phyloP scores from a whole-genome alignment of 1,284 basidiomycete species.

The Microbotryum intermedium region DNA sequence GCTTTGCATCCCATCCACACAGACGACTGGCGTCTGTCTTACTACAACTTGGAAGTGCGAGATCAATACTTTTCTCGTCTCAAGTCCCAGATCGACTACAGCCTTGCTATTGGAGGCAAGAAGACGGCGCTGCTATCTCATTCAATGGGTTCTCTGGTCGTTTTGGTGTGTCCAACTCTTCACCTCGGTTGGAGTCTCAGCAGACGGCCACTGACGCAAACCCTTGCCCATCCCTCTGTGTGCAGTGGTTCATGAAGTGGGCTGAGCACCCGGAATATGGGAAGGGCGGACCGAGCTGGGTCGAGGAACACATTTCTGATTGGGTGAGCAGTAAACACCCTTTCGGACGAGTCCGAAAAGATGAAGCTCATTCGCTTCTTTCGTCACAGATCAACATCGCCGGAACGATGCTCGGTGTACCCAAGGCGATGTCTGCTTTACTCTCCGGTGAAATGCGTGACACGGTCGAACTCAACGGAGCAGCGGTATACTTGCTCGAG shows the following conservation, averaged over 20 bases:
- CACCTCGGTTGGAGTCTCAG: not conserved
- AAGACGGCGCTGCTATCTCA: conserved; percentile 85
- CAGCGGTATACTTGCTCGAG: conserved; percentile 49
- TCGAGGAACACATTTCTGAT: conserved; percentile 56
- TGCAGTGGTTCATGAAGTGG: conserved; percentile 57
- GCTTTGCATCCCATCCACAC: not conserved
- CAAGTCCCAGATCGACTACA: conserved; percentile 74
- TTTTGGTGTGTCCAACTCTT: conserved; percentile 12
- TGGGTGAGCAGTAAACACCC: conserved; percentile 26
- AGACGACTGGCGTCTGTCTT: conserved; percentile 40
- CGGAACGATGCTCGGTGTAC: conserved; percentile 66
- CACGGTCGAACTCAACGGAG: conserved; percentile 43
- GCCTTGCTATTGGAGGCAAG: conserved; percentile 60
- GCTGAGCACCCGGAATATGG: conserved; percentile 75
- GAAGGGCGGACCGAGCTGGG: conserved; percentile 79
- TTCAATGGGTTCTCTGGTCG: conserved; percentile 39
- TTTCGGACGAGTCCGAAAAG: not conserved
- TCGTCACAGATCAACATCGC: conserved; percentile 56
- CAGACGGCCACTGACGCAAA: not conserved
- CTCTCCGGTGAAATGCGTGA: conserved; percentile 84
- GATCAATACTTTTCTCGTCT: conserved; percentile 88
- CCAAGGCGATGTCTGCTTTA: conserved; percentile 93
- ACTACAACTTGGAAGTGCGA: conserved; percentile 77
- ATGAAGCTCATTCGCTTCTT: not conserved
- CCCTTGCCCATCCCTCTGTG: not conserved